Evolutionary conservation across 2,329 filamentous ascomycete genomes (phyloP).

Genomic region (Mollisiaceae sp.): DNA sequence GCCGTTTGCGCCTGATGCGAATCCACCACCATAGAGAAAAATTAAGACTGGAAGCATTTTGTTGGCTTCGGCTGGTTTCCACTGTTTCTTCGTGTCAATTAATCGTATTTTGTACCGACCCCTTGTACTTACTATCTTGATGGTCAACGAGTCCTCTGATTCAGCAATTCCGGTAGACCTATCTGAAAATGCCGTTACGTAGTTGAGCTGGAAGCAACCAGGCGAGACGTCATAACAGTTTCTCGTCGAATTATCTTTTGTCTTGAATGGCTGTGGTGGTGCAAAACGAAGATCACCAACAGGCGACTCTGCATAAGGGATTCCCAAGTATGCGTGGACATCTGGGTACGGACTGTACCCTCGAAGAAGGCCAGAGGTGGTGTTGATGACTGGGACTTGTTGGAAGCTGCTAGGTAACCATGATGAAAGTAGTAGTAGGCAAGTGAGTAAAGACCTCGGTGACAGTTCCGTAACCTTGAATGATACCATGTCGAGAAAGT

Average conservation of each 20-base stretch:
- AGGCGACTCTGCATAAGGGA: neutral
- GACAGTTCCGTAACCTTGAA: neutral
- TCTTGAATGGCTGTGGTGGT: neutral
- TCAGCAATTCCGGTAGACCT: neutral
- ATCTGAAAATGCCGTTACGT: neutral
- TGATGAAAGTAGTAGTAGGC: neutral
- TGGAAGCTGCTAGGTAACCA: neutral
- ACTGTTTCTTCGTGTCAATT: neutral
- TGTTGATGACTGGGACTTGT: neutral
- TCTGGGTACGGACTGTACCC: neutral
- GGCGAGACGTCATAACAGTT: neutral
- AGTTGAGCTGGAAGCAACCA: neutral
- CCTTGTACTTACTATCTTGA: neutral
- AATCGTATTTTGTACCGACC: neutral
- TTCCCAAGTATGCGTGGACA: neutral
- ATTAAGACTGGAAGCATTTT: neutral
- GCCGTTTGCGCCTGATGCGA: neutral
- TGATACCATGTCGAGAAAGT: neutral
- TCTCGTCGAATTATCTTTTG: neutral
- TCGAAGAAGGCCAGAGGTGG: neutral
- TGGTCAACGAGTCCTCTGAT: neutral
- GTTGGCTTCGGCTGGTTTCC: neutral
- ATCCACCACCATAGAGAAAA: neutral
- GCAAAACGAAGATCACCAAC: neutral
- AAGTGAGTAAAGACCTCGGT: neutral